Evolutionary conservation across 805 yeast species (phyloP).

Genomic region (Metschnikowia baotianmanensis): DNA sequence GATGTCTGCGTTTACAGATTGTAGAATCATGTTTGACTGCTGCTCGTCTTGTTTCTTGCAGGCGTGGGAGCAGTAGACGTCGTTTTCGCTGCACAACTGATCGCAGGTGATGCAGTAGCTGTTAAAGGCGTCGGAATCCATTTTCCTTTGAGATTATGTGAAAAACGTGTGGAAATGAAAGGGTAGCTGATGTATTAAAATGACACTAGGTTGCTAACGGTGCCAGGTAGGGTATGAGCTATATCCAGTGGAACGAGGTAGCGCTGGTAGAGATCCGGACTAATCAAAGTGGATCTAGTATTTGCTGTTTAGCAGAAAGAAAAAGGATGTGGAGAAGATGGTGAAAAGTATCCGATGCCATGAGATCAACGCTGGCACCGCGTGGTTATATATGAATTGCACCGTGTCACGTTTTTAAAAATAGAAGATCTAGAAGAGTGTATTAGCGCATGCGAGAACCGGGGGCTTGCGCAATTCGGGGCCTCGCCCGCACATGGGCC

Average conservation of each 20-base stretch:
- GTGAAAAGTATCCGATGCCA: not conserved
- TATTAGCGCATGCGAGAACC: constrained; percentile 4
- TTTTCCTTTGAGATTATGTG: constrained; percentile 1
- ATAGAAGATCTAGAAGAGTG: constrained; percentile 18
- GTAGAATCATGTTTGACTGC: constrained; percentile 18
- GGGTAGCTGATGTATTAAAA: not conserved
- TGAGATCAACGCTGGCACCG: not conserved
- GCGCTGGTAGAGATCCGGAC: not conserved
- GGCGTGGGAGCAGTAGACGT: constrained; percentile 28
- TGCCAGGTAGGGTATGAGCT: not conserved
- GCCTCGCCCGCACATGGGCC: not conserved
- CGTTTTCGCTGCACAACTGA: constrained; percentile 18
- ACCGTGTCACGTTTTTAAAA: constrained; percentile 16
- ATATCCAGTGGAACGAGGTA: not conserved
- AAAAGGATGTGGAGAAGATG: not conserved
- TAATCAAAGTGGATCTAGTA: not conserved
- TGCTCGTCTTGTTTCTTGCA: constrained; percentile 36
- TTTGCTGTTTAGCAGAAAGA: not conserved
- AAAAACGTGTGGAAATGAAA: not conserved
- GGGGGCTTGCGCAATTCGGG: constrained; percentile 4
- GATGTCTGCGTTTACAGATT: constrained; percentile 21
- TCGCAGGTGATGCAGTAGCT: constrained; percentile 23
- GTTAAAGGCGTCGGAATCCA: constrained; percentile 23
- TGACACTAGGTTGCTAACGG: not conserved
- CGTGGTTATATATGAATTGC: constrained; percentile 10